Percentiles rank a stretch among this genome's conserved stretches.
Evolutionary conservation across 495 filamentous ascomycete genomes (phyloP).

Genomic region (Neurospora discreta): DNA sequence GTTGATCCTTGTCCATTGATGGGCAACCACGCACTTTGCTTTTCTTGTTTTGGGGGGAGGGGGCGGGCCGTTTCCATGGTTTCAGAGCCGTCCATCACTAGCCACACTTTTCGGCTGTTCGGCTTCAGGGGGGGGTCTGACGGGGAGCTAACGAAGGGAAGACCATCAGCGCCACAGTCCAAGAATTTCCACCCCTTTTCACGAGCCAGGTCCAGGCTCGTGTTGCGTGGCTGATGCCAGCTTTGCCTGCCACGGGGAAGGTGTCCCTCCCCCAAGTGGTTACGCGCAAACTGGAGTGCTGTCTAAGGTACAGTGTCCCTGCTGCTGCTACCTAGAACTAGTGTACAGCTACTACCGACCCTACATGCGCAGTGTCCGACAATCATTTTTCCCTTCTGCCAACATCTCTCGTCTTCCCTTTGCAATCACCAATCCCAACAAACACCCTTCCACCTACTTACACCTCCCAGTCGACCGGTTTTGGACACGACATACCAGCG

Average conservation of each 20-base stretch:
- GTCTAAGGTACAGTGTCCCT: neutral
- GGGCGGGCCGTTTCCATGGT: neutral
- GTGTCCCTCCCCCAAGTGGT: neutral
- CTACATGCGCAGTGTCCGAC: neutral
- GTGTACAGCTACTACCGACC: neutral
- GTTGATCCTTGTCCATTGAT: neutral
- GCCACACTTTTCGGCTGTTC: neutral
- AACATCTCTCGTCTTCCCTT: neutral
- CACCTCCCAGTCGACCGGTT: neutral
- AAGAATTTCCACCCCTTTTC: neutral
- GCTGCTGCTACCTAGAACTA: neutral
- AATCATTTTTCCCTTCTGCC: neutral
- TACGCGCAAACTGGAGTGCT: neutral
- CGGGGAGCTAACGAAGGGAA: neutral
- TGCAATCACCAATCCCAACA: neutral
- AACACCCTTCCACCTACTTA: neutral
- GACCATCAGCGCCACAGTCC: neutral
- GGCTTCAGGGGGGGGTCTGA: neutral
- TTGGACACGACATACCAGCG: neutral
- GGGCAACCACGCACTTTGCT: neutral
- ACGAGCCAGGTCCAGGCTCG: neutral
- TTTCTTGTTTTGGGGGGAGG: neutral
- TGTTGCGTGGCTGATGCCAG: neutral
- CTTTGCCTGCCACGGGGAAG: neutral
- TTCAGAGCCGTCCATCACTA: neutral